These are phyloP conservation scores for Larix kaempferi DNA, from an alignment of 75 land plant genomes.

Conservation along the genomic window DNA sequence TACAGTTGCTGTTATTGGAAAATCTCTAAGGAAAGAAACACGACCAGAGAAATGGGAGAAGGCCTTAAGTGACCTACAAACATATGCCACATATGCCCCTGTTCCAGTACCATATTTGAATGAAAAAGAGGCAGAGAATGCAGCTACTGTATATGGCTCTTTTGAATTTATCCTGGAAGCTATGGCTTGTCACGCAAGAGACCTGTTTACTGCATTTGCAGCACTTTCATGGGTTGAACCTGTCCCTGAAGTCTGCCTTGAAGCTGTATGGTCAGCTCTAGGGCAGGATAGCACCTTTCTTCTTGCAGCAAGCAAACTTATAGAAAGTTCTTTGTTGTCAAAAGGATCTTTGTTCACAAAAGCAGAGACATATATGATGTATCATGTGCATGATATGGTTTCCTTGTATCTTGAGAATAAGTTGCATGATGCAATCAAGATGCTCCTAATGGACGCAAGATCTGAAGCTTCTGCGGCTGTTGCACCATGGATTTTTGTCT, in stretches of 20 bases:
- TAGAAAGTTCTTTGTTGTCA: conserved; percentile 26
- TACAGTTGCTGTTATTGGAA: conserved; percentile 53
- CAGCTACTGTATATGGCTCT: conserved; percentile 43
- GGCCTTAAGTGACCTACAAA: conserved; percentile 36
- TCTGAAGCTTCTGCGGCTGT: conserved; percentile 18
- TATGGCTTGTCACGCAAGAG: conserved; percentile 26
- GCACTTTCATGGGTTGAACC: conserved; percentile 45
- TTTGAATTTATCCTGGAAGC: conserved; percentile 48
- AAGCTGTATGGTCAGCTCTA: conserved; percentile 34
- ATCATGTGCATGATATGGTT: conserved; percentile 55
- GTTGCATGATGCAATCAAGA: conserved; percentile 21
- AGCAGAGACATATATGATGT: conserved; percentile 16
- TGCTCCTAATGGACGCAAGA: conserved; percentile 14
- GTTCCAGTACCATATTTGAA: conserved; percentile 45
- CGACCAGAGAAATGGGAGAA: conserved; percentile 48
- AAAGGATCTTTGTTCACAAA: conserved; percentile 30
- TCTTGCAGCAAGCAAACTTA: conserved; percentile 32
- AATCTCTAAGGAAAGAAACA: conserved; percentile 41
- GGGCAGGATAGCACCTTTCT: conserved; percentile 31
- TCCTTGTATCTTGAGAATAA: conserved; percentile 34
- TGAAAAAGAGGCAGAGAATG: conserved; percentile 45
- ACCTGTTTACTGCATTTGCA: conserved; percentile 33
- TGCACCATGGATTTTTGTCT: conserved; percentile 36
- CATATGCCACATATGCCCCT: conserved; percentile 45
- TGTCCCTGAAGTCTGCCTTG: conserved; percentile 47